phyloP scores from a whole-genome alignment of 169 alveolate genomes.

The Babesia bigemina region DNA sequence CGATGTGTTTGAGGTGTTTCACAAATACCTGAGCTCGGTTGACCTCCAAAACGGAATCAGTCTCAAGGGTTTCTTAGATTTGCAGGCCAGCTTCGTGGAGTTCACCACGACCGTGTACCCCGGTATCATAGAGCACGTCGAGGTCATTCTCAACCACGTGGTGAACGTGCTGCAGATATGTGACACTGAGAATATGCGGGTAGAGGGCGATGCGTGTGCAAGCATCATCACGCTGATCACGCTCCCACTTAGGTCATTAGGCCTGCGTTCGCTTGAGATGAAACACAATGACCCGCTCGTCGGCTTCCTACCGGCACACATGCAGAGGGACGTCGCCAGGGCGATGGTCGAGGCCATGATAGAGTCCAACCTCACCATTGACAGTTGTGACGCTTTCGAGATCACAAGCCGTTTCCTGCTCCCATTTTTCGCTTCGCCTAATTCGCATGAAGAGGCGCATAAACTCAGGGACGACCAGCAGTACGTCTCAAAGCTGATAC shows the following conservation, averaged over 20 bases:
- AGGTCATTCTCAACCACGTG: conserved; percentile 34
- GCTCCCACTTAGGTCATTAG: conserved; percentile 40
- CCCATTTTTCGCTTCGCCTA: conserved; percentile 26
- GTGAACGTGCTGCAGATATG: conserved; percentile 25
- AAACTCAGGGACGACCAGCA: conserved; percentile 11
- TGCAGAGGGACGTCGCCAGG: conserved; percentile 24
- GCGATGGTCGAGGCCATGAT: conserved; percentile 52
- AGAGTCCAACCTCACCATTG: conserved; percentile 20
- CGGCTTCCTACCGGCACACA: conserved; percentile 19
- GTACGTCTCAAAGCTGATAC: conserved; percentile 21
- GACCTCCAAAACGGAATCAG: conserved; percentile 13
- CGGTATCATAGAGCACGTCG: conserved; percentile 62
- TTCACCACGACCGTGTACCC: conserved; percentile 65
- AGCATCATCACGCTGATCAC: conserved; percentile 53
- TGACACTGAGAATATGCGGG: not conserved
- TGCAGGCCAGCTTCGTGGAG: conserved; percentile 56
- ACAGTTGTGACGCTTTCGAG: conserved; percentile 21
- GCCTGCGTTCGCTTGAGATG: conserved; percentile 43
- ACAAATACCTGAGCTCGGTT: conserved; percentile 45
- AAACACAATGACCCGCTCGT: conserved; percentile 23
- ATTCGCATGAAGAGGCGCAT: not conserved
- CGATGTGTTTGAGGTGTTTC: conserved; percentile 49
- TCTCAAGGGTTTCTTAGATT: conserved; percentile 37
- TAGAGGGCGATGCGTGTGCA: conserved; percentile 42
- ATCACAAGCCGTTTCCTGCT: conserved; percentile 7